These are phyloP conservation scores for Leccinum obscurum DNA, from an alignment of 768 basidiomycete genomes.

Conservation along the genomic window DNA sequence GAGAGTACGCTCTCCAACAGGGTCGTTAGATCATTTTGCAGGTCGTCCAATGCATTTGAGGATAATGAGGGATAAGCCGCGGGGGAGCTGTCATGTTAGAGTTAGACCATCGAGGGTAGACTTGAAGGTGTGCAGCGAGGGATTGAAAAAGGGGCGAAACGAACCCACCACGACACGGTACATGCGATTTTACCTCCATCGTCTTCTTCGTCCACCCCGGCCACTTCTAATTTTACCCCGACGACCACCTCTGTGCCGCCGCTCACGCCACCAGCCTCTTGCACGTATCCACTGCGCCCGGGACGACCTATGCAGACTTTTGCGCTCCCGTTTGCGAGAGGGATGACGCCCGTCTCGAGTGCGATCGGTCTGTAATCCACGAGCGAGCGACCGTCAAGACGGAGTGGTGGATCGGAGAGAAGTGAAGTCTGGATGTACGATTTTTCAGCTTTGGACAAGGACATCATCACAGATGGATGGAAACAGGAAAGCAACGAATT, in stretches of 20 bases:
- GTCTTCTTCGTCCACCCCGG: conserved; percentile 43
- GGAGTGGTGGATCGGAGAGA: conserved; percentile 56
- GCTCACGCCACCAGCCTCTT: conserved; percentile 75
- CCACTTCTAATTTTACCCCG: conserved; percentile 79
- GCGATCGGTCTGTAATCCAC: conserved; percentile 66
- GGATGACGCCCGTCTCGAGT: conserved; percentile 76
- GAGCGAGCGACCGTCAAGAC: conserved; percentile 73
- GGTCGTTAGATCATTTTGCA: conserved; percentile 70
- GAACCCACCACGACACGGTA: conserved; percentile 72
- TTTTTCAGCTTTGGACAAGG: conserved; percentile 74
- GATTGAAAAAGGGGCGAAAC: conserved; percentile 1
- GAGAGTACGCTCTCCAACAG: conserved; percentile 64
- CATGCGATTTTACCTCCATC: conserved; percentile 66
- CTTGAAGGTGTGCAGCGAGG: background rate
- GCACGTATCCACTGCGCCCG: conserved; percentile 68
- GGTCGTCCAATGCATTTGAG: conserved; percentile 65
- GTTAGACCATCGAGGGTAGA: background rate
- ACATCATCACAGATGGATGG: background rate
- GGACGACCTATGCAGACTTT: conserved; percentile 66
- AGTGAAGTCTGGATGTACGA: conserved; percentile 74
- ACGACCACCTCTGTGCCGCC: conserved; percentile 79
- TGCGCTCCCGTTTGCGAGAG: conserved; percentile 85
- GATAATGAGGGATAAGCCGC: conserved; percentile 75
- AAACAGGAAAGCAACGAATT: background rate
- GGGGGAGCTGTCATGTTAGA: conserved; percentile 57